These are phyloP conservation scores for Fusarium sp. DNA, from an alignment of 2,329 filamentous ascomycete species.

Conservation along the genomic window DNA sequence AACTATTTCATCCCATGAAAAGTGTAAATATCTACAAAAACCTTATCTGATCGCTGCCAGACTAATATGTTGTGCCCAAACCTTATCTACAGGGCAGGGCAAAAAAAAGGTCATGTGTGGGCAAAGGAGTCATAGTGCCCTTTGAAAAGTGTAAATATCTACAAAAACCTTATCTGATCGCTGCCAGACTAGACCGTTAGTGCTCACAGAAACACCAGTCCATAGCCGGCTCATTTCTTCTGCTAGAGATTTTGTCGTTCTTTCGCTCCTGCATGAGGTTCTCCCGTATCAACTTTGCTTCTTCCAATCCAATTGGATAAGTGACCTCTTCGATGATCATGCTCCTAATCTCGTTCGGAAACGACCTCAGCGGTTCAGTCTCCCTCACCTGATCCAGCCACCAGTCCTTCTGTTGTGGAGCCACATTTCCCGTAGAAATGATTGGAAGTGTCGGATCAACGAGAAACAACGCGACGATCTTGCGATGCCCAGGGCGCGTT, in stretches of 20 bases:
- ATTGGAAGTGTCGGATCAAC: not conserved
- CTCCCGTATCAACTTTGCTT: not conserved
- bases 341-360: not conserved
- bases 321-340: not conserved
- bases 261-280: not conserved
- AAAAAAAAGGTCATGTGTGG: too few relatives aligned
- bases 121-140: too few relatives aligned
- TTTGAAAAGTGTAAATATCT: too few relatives aligned
- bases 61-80: too few relatives aligned
- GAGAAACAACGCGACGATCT: conserved; percentile 5
- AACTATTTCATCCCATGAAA: too few relatives aligned
- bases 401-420: conserved; percentile 8
- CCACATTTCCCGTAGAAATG: not conserved
- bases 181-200: too few relatives aligned
- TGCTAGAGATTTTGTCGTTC: not conserved
- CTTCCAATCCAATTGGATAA: not conserved
- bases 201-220: not conserved
- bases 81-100: too few relatives aligned
- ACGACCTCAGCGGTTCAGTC: not conserved
- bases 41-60: too few relatives aligned
- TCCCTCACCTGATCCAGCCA: not conserved
- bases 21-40: too few relatives aligned
- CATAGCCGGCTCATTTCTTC: too few relatives aligned
- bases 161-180: too few relatives aligned
- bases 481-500: not conserved